Base-by-base conservation (phyloP, 2,329 filamentous ascomycete genomes). In the Xylariomycetidae sp. region DNA sequence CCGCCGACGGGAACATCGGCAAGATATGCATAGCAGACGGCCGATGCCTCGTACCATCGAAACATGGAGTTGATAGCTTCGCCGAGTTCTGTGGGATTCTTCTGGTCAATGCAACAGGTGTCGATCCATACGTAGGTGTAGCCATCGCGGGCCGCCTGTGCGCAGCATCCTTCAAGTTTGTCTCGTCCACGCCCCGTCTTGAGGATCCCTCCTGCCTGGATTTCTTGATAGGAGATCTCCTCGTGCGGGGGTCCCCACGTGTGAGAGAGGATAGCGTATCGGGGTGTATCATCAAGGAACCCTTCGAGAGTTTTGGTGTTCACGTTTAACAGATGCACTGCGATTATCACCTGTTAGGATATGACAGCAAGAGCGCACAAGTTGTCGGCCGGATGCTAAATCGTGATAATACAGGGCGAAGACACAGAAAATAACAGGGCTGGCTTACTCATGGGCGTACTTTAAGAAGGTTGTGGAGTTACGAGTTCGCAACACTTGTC, bases 21-120 rank as follows among this genome's bases (percentile, higher is more conserved):
- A 1, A 40, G 20, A 17, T 32, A 40, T 4, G 34, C 38, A 17
- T 37, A 40, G 19, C 38, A 37, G 12, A 31, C 9, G 10, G 13
- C 9, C 4, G 38, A 33, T 7, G 30, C 6, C 13, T 18, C 19
- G 17, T 40, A 34, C 34, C 34, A 40, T 10, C 14, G 13, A 14
- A 37, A 37, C 34, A 40, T 40, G 23, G 18, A 26, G 22, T 39
- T 35, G 12, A 39, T 30, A 1, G 32, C 37, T 13, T 35, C 37
- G 19, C 25, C 17, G 5, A 40, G 25, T 13, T 37, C 38, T 6
- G 24, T 22, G 4, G 13, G 25, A 17, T 29, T 37, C 9, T n/a
- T 26, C 23, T 32, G 27, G 24, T 40, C 27, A 10, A 40, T 34
- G 24, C 38, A 40, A 18, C 38, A 40, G 1, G 38, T 40, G 16